A percentile compares a stretch with the other conserved stretches of the same genome.
phyloP scores from a whole-genome alignment of 176 grass and related monocot genomes.

The Neostapfia colusana region DNA sequence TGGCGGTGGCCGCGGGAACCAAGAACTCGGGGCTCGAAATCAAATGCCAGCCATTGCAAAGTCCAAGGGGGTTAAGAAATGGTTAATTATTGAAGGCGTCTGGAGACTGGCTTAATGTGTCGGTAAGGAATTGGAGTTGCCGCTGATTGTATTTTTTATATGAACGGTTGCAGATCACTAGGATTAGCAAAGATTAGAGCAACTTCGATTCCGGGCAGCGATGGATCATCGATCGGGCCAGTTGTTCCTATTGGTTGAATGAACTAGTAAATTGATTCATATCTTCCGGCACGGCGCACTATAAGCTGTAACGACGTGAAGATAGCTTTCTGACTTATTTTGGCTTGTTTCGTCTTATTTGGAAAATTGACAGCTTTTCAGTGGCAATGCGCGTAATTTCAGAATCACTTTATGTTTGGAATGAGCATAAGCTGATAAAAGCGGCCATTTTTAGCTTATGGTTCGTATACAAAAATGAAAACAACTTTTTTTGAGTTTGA shows the following conservation, averaged over 20 bases:
- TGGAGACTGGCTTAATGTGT: conserved; percentile 21
- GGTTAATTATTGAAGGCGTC: neutral
- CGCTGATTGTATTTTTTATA: neutral
- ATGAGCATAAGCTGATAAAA: too few species aligned
- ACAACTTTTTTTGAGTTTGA: too few species aligned
- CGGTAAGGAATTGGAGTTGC: conserved; percentile 8
- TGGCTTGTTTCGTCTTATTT: too few species aligned
- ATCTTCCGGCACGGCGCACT: neutral
- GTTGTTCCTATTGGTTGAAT: neutral
- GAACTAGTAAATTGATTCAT: neutral
- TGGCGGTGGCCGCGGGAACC: conserved; percentile 4
- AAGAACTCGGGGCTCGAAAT: conserved; percentile 24
- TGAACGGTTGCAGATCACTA: neutral
- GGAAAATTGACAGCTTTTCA: too few species aligned
- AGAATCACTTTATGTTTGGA: too few species aligned
- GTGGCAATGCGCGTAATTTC: too few species aligned
- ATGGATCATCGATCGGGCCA: neutral
- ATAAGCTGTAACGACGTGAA: neutral
- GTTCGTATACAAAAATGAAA: too few species aligned
- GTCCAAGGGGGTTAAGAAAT: conserved; percentile 33
- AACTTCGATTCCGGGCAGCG: neutral
- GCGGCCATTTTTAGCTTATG: too few species aligned
- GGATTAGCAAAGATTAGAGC: neutral
- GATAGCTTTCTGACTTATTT: too few species aligned
- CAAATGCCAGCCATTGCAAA: conserved; percentile 9